Conservation (phyloP, 73 alveolate species). For the Effrenium voratum region DNA sequence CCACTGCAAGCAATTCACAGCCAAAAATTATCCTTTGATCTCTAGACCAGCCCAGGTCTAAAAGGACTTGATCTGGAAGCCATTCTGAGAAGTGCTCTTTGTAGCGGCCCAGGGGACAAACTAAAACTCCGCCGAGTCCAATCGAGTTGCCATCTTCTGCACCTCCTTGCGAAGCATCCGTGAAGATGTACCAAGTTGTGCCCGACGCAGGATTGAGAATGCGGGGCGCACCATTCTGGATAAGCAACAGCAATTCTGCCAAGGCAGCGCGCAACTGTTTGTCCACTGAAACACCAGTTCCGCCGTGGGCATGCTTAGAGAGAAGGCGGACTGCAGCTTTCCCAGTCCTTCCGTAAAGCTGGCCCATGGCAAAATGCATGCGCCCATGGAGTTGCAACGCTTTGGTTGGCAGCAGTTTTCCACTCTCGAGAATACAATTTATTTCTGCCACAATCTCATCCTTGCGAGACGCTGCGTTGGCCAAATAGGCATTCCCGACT, state of each 20-base stretch:
- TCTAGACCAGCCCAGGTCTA: neutral
- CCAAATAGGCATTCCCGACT: neutral
- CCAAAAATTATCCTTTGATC: neutral
- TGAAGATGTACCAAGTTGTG: no score
- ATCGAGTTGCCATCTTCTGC: neutral
- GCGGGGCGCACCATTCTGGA: no score
- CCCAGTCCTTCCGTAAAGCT: neutral
- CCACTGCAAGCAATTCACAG: neutral
- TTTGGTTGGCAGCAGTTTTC: neutral
- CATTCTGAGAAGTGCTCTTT: neutral
- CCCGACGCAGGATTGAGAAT: no score
- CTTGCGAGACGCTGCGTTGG: neutral
- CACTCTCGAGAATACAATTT: neutral
- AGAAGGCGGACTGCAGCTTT: neutral
- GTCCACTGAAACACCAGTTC: neutral
- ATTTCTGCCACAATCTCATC: neutral
- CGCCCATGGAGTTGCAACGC: neutral
- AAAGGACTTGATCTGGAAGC: neutral
- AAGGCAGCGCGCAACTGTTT: neutral
- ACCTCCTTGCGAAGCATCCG: neutral
- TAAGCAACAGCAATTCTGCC: neutral
- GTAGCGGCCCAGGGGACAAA: neutral
- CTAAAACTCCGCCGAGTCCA: neutral
- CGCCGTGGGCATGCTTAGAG: neutral
- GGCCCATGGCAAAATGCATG: conserved; percentile 1